Evolutionary conservation across 805 yeast species (phyloP).

Genomic region (Saccharomycopsis malanga): DNA sequence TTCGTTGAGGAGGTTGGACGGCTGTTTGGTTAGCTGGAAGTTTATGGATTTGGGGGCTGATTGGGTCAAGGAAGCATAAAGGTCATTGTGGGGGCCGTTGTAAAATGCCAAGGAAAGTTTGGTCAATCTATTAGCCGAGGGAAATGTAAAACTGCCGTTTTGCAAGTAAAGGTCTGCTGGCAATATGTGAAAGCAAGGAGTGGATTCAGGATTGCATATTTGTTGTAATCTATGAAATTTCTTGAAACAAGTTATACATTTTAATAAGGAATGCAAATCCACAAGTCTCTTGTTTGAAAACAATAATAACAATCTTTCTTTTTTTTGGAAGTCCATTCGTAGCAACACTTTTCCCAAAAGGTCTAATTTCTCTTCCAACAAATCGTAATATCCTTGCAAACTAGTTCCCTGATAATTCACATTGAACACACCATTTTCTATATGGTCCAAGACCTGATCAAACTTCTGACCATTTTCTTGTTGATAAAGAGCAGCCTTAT

Average conservation of each 20-base stretch:
- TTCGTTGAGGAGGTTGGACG: slow-evolving; percentile 41
- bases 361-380: slow-evolving; percentile 25
- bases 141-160: slow-evolving; percentile 29
- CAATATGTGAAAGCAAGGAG: slow-evolving; percentile 32
- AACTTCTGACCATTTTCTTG: neutral
- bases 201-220: slow-evolving; percentile 29
- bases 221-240: slow-evolving; percentile 7
- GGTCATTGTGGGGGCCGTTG: slow-evolving; percentile 34
- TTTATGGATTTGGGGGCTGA: slow-evolving; percentile 37
- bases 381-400: slow-evolving; percentile 26
- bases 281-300: slow-evolving; percentile 42
- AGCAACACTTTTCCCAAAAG: slow-evolving; percentile 27
- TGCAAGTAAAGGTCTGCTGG: slow-evolving; percentile 36
- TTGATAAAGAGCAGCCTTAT: neutral
- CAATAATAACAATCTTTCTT: slow-evolving; percentile 40
- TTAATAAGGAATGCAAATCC: slow-evolving; percentile 37
- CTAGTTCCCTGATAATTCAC: slow-evolving; percentile 3
- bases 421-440: slow-evolving; percentile 13
- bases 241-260: neutral
- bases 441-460: neutral
- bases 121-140: slow-evolving; percentile 23
- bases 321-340: slow-evolving; percentile 25
- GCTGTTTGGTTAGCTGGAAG: slow-evolving; percentile 36
- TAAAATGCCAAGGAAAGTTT: slow-evolving; percentile 46
- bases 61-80: slow-evolving; percentile 35